Conservation (phyloP, 768 basidiomycete genomes). For the Tylopilus vinaceipallidus region DNA sequence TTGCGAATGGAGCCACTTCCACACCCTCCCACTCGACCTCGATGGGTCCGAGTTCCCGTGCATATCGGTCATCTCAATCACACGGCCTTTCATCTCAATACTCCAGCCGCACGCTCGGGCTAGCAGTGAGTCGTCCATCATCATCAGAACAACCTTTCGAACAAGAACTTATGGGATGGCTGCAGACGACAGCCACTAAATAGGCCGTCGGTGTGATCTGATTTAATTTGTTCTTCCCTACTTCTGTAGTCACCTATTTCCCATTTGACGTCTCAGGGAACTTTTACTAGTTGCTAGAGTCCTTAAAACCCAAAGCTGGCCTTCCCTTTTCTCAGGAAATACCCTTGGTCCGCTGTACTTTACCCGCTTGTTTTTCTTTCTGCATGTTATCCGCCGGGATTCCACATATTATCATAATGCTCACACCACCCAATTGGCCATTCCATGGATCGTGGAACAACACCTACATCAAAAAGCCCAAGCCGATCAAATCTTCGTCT, state of each 20-base stretch:
- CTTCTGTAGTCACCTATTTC: constrained; percentile 6
- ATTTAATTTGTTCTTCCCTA: constrained; percentile 5
- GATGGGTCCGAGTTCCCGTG: constrained; percentile 58
- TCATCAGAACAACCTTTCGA: constrained; percentile 34
- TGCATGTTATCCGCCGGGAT: constrained; percentile 38
- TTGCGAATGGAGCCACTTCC: constrained; percentile 46
- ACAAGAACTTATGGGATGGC: constrained; percentile 38
- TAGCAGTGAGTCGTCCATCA: constrained; percentile 53
- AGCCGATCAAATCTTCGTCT: background rate
- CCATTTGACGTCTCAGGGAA: constrained; percentile 16
- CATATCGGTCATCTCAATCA: constrained; percentile 66
- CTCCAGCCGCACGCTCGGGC: constrained; percentile 72
- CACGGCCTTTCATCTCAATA: constrained; percentile 73
- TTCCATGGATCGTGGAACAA: constrained; percentile 10
- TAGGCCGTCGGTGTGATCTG: constrained; percentile 14
- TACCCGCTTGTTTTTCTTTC: constrained; percentile 34
- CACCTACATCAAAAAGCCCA: background rate
- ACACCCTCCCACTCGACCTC: constrained; percentile 62
- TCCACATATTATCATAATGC: constrained; percentile 38
- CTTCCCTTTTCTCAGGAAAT: constrained; percentile 32
- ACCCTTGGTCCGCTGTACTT: constrained; percentile 43
- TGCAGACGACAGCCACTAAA: constrained; percentile 37
- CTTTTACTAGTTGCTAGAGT: constrained; percentile 29
- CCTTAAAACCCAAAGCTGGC: constrained; percentile 35
- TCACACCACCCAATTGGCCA: constrained; percentile 33